phyloP scores from a whole-genome alignment of 176 grass and related monocot species.

The Paspalum vaginatum region DNA sequence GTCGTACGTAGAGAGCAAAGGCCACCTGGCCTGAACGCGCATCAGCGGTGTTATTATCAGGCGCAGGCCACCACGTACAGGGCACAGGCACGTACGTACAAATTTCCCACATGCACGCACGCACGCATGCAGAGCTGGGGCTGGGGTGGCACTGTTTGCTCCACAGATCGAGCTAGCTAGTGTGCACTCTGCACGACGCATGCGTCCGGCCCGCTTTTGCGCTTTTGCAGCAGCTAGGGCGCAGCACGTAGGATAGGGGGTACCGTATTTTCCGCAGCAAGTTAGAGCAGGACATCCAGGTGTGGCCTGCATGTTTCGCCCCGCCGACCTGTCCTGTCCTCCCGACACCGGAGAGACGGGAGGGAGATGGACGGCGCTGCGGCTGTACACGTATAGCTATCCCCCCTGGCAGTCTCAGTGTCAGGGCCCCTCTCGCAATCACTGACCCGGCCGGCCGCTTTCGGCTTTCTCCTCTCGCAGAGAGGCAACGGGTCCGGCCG shows the following conservation, averaged over 20 bases:
- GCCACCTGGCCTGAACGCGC: slow-evolving; percentile 3
- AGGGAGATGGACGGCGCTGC: not conserved
- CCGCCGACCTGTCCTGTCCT: not conserved
- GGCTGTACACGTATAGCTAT: slow-evolving; percentile 13
- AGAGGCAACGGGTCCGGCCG: not conserved
- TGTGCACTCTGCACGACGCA: not conserved
- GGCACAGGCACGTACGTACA: not conserved
- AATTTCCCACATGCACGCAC: not conserved
- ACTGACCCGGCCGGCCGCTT: not conserved
- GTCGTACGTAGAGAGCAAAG: not conserved
- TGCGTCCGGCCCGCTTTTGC: not conserved
- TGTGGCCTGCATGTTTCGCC: slow-evolving; percentile 10
- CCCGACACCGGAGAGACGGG: not conserved
- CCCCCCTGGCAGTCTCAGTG: not conserved
- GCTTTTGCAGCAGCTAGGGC: not conserved
- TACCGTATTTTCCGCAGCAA: too few species aligned
- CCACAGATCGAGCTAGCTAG: not conserved
- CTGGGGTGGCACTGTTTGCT: not conserved
- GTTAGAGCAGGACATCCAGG: not conserved
- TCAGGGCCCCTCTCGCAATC: not conserved
- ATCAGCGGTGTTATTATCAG: not conserved
- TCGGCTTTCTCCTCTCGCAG: not conserved
- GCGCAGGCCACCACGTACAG: too few species aligned
- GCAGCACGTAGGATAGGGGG: too few species aligned
- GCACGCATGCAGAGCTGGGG: not conserved